Base-by-base conservation (phyloP, 768 basidiomycete species). In the Russula earlei region DNA sequence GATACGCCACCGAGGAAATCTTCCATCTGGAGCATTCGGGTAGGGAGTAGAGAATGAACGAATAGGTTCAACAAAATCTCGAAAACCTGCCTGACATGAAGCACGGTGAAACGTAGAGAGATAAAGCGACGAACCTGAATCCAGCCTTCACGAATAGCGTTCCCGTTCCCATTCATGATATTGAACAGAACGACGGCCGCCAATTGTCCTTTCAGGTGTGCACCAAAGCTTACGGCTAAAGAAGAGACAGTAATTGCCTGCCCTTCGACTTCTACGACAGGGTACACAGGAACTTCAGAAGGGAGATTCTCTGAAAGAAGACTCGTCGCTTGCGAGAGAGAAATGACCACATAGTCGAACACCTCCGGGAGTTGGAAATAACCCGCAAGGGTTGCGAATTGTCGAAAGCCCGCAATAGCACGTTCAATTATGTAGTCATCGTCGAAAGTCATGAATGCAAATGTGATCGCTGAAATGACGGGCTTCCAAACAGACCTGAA, bases 51-150 rank as follows among this genome's bases (percentile, higher is more conserved):
- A 17, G 94, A 94, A 67, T 98, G 89, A 44, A 97, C 70, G 72
- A 98, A 99, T 22, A 99, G 74, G 33, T 93, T 96, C 66, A 94
- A 87, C 71, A 95, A 94, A 85, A 98, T 97, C 69, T 98, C 95
- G 64, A 99, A 97, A 52, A 99, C 91, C 88, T 96, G 66, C 19
- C 17, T 40, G 15, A 37, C 19, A 54, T 44, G 7, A 24, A 19
- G 31, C 46, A 49, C 54, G 10, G 64, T 40, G 36, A 38, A 47
- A 54, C 31, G 29, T 22, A 25, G 14, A 27, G n/a, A 14, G 27
- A 46, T 15, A 49, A 46, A 33, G 4, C 19, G 20, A 58, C 74
- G 61, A 60, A 91, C 89, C 75, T 91, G 87, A 4, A 82, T 84
- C 96, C 96, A 99, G 24, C 95, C 94, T 68, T 94, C 91, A 29